Evolutionary conservation across 306 rosid genomes (phyloP).

Genomic region (Luffa aegyptiaca): DNA sequence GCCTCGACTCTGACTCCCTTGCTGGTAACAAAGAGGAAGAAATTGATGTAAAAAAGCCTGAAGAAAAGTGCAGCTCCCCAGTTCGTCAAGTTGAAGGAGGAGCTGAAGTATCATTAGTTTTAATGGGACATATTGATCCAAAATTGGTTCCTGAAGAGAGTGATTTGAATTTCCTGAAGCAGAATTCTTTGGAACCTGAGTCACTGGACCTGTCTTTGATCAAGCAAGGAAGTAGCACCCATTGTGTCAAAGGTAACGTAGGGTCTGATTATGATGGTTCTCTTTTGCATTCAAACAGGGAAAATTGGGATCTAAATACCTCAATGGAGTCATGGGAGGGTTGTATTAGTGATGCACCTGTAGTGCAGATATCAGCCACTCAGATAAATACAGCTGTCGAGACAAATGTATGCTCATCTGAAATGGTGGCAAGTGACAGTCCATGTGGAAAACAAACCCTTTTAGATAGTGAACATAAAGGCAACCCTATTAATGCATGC

Average conservation of each 20-base stretch:
- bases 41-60: constrained; percentile 15
- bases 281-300: constrained; percentile 43
- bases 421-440: constrained; percentile 13
- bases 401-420: constrained; percentile 15
- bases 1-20: constrained; percentile 16
- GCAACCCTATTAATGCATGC: background rate
- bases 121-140: constrained; percentile 30
- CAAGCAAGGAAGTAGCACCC: constrained; percentile 31
- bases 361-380: constrained; percentile 23
- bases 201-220: constrained; percentile 60
- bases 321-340: constrained; percentile 97
- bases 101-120: constrained; percentile 34
- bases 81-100: constrained; percentile 25
- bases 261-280: constrained; percentile 18
- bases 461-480: constrained; percentile 11
- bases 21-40: constrained; percentile 27
- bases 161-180: constrained; percentile 16
- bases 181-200: constrained; percentile 28
- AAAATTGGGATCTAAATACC: constrained; percentile 95
- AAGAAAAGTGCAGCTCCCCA: constrained; percentile 30
- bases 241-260: constrained; percentile 18
- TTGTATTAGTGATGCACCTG: constrained; percentile 33
- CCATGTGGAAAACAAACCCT: constrained; percentile 15
- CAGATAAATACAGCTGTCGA: constrained; percentile 14
- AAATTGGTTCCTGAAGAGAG: constrained; percentile 18